Evolutionary conservation across 2,329 filamentous ascomycete genomes (phyloP).

Genomic region (Xylaria sp.): DNA sequence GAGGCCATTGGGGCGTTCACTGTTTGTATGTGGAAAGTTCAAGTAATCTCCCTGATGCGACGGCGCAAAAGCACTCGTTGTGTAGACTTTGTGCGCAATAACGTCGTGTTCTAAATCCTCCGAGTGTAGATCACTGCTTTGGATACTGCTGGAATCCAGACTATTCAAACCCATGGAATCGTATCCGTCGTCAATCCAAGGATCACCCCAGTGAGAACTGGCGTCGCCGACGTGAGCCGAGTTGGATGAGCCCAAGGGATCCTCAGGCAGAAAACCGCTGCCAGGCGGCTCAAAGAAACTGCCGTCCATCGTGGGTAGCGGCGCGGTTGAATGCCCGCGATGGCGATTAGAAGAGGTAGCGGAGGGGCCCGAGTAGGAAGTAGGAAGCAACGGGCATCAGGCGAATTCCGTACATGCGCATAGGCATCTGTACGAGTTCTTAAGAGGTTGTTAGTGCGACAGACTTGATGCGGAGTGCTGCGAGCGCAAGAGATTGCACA

Average conservation of each 20-base stretch:
- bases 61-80: conserved; percentile 21
- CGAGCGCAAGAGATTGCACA: background rate
- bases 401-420: background rate
- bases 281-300: background rate
- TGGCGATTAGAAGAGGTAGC: background rate
- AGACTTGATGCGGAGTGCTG: background rate
- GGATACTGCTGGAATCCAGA: conserved; percentile 25
- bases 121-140: conserved; percentile 33
- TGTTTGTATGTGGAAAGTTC: conserved; percentile 9
- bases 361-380: background rate
- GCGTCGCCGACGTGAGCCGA: conserved; percentile 23
- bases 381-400: background rate
- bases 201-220: conserved; percentile 30
- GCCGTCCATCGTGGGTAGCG: conserved; percentile 20
- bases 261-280: background rate
- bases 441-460: background rate
- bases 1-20: conserved; percentile 5
- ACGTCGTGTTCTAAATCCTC: conserved; percentile 40
- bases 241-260: conserved; percentile 2
- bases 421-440: background rate
- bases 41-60: conserved; percentile 31
- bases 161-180: background rate
- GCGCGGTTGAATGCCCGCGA: background rate
- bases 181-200: background rate
- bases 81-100: conserved; percentile 38